phyloP scores from a whole-genome alignment of 192 early-diverging fungal genomes.

The Podochytrium sp. region DNA sequence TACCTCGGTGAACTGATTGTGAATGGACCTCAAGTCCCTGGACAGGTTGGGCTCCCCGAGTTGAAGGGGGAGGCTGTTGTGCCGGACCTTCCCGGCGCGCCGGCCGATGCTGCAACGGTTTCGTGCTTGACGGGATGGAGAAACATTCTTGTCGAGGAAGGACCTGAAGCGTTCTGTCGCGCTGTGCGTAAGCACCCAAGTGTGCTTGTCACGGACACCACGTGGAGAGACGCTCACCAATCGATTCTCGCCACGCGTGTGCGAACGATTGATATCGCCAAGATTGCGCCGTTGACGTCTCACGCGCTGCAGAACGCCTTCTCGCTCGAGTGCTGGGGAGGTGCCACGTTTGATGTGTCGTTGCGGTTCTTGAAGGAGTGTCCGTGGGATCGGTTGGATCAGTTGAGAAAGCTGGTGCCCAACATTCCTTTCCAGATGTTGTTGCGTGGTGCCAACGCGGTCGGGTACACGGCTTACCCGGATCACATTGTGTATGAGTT shows the following conservation, averaged over 20 bases:
- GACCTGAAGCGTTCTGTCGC: conserved; percentile 88
- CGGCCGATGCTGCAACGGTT: conserved; percentile 36
- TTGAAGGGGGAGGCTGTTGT: conserved; percentile 72
- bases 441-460: conserved; percentile 95
- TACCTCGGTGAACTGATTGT: conserved; percentile 92
- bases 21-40: conserved; percentile 91
- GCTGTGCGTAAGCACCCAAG: conserved; percentile 88
- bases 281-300: conserved; percentile 86
- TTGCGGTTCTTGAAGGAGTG: conserved; percentile 96
- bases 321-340: conserved; percentile 97
- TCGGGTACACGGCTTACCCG: conserved; percentile 96
- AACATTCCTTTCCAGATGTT: conserved; percentile 99
- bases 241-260: conserved; percentile 93
- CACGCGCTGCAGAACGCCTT: conserved; percentile 87
- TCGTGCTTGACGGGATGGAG: conserved; percentile 83
- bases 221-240: conserved; percentile 95
- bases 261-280: conserved; percentile 90
- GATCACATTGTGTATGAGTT: conserved; percentile 98
- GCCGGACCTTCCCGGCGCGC: conserved; percentile 48
- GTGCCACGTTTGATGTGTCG: conserved; percentile 96
- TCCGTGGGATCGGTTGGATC: conserved; percentile 92
- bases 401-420: conserved; percentile 84
- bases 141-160: conserved; percentile 81
- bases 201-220: conserved; percentile 94
- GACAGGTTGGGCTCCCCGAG: conserved; percentile 70